Base-by-base conservation (phyloP, 352 stramenopile species). In the Phytophthora sp. region DNA sequence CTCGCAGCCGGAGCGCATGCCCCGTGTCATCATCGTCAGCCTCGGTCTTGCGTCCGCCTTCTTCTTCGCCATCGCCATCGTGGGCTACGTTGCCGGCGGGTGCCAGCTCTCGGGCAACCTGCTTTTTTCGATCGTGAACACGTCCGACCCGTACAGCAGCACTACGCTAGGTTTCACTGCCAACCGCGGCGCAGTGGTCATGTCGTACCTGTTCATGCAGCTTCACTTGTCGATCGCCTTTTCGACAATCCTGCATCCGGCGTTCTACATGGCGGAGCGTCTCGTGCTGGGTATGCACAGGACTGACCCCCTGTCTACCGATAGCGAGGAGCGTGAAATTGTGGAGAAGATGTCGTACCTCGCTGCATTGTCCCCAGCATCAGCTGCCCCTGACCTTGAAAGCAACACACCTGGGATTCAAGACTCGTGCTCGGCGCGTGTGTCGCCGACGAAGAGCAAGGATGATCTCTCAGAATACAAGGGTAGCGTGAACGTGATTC, bases 21-120 rank as follows among this genome's bases (percentile, higher is more conserved):
- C 78, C 6, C 64, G 69, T n/a, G 67, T 87, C 21, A 70, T 87
- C 35, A 33, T 73, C 24, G 65, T 83, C 24, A 86, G 73, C 11
- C 39, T 86, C 2, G 52, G 56, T 2, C 42, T 80, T 33, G 71
- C 82, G 18, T 84, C 78, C 7, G 57, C 44, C 16, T 71, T 86
- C 59, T 86, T 86, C 70, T 26, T 83, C 18, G 45, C 60, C 31
- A 52, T 86, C 23, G 78, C 73, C 8, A 47, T 69, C 21, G 38
- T 66, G 1, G 78, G 70, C 7, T 83, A 82, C 54, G 58, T 59
- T 1, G 70, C 59, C 13, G 63, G 72, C 7, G 77, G 77, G 0
- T 86, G 76, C 46, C 77, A 86, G 50, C 77, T 86, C 24, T 78
- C 76, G 6, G 73, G 76, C 21, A 86, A 86, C 66, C 46, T 86